Evolutionary conservation across 1,139 yeast genomes (phyloP).

Genomic region (Maudiozyma humilis): DNA sequence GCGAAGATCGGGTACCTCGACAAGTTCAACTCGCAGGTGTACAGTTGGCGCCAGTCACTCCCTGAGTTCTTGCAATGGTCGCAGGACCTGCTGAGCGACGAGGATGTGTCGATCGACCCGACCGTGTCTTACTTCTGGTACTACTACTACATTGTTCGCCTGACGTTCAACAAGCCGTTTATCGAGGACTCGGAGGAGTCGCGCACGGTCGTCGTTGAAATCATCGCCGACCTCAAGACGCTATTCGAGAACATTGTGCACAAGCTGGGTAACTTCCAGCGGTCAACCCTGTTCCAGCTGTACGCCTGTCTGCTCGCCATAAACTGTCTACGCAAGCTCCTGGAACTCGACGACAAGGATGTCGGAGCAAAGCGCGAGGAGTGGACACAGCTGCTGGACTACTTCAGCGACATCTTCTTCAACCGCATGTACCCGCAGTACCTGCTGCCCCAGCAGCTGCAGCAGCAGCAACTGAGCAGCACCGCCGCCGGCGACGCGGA

Average conservation of each 20-base stretch:
- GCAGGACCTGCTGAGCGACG: conserved; percentile 34
- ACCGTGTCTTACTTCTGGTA: conserved; percentile 47
- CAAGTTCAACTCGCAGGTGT: conserved; percentile 43
- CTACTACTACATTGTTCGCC: conserved; percentile 48
- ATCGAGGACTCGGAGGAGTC: conserved; percentile 33
- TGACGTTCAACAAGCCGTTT: conserved; percentile 55
- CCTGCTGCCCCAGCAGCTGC: conserved; percentile 24
- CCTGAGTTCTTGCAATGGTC: conserved; percentile 48
- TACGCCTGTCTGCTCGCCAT: conserved; percentile 30
- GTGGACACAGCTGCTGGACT: conserved; percentile 17
- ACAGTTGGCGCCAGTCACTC: conserved; percentile 42
- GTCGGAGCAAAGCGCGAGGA: not conserved
- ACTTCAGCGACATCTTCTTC: conserved; percentile 23
- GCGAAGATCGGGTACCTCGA: conserved; percentile 28
- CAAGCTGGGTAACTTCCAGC: conserved; percentile 22
- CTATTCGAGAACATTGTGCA: conserved; percentile 25
- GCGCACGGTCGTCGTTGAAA: conserved; percentile 22
- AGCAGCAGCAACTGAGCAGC: conserved; percentile 1
- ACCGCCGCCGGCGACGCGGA: conserved; percentile 13
- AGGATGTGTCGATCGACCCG: conserved; percentile 36
- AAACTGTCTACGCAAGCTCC: conserved; percentile 23
- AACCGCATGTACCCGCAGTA: conserved; percentile 22
- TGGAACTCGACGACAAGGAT: conserved; percentile 7
- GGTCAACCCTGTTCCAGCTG: conserved; percentile 27
- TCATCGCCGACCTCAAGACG: conserved; percentile 25